Conservation (phyloP, 208 protist genomes). For the Leishmania amazonensis region DNA sequence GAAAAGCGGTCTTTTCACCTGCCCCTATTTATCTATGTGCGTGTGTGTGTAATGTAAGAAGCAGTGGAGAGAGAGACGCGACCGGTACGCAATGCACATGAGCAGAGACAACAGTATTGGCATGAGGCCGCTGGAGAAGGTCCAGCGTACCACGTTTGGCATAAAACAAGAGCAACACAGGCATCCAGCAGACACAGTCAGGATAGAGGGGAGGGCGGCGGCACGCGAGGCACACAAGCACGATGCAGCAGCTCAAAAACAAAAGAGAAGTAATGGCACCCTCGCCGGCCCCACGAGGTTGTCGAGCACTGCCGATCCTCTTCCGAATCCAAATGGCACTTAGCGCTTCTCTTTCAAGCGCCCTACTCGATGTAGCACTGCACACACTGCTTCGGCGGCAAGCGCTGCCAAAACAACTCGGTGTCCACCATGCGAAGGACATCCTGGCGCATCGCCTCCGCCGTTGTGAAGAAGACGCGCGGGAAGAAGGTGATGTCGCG, state of each 20-base stretch:
- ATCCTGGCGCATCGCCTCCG: slow-evolving; percentile 29
- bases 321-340: background rate
- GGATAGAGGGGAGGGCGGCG: too few relatives aligned
- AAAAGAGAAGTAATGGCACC: too few relatives aligned
- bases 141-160: too few relatives aligned
- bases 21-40: background rate
- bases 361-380: slow-evolving; percentile 31
- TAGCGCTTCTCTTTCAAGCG: background rate
- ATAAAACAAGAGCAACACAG: background rate
- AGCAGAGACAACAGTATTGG: too few relatives aligned
- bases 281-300: background rate
- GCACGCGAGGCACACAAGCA: background rate
- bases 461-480: slow-evolving; percentile 37
- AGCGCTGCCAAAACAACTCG: slow-evolving; percentile 35
- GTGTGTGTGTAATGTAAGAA: background rate
- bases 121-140: too few relatives aligned
- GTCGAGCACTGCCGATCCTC: background rate
- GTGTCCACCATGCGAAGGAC: slow-evolving; percentile 13
- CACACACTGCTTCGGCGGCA: slow-evolving; percentile 53
- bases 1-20: background rate
- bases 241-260: too few relatives aligned
- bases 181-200: background rate
- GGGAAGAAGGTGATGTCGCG: slow-evolving; percentile 50
- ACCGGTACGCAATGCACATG: too few relatives aligned
- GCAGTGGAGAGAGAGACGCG: too few relatives aligned